phyloP scores from a whole-genome alignment of 176 grass and related monocot species.

The Paspalum vaginatum region DNA sequence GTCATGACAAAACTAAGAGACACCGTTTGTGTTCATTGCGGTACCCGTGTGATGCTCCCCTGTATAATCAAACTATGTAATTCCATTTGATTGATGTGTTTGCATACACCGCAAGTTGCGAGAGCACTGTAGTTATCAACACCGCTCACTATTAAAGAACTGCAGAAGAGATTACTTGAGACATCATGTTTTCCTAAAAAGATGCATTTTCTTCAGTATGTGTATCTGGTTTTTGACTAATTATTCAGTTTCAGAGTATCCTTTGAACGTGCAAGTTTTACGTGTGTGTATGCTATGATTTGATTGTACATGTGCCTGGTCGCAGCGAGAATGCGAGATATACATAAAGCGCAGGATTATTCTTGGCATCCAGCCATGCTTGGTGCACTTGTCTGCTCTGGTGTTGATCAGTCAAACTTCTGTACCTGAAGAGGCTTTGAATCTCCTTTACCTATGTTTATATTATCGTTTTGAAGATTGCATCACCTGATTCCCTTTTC shows the following conservation, averaged over 20 bases:
- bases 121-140: no score
- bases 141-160: background rate
- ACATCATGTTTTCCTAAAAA: conserved; percentile 22
- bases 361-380: background rate
- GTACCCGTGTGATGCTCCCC: background rate
- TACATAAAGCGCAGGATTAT: background rate
- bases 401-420: background rate
- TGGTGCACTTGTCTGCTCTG: background rate
- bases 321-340: background rate
- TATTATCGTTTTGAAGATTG: background rate
- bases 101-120: background rate
- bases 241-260: background rate
- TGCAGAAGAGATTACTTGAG: background rate
- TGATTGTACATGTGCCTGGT: background rate
- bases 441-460: background rate
- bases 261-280: background rate
- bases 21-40: background rate
- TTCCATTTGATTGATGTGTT: background rate
- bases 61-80: background rate
- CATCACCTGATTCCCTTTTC: background rate
- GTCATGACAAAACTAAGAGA: conserved; percentile 42
- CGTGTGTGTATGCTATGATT: background rate
- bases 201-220: background rate
- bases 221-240: background rate
- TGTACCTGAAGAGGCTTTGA: background rate